Evolutionary conservation across 768 basidiomycete genomes (phyloP).

Genomic region (Paxillus involutus): DNA sequence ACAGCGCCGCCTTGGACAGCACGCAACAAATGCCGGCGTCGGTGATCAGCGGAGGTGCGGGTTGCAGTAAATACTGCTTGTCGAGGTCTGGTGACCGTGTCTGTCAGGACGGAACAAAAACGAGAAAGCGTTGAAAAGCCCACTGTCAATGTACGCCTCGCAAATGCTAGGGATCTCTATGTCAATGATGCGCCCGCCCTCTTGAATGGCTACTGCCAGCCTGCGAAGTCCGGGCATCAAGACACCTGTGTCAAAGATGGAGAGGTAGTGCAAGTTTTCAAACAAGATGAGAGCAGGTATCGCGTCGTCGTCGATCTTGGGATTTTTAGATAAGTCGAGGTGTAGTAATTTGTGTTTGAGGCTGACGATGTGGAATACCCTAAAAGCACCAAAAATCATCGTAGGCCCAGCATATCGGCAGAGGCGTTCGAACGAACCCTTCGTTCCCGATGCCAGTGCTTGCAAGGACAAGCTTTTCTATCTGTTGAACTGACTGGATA

Average conservation of each 20-base stretch:
- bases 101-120: background rate
- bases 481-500: conserved; percentile 53
- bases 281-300: conserved; percentile 54
- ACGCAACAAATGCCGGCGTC: conserved; percentile 39
- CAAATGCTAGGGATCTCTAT: conserved; percentile 56
- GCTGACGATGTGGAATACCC: conserved; percentile 56
- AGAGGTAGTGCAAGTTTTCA: conserved; percentile 46
- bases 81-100: conserved; percentile 38
- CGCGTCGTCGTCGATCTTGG: conserved; percentile 53
- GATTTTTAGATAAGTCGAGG: conserved; percentile 54
- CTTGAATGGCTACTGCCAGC: conserved; percentile 38
- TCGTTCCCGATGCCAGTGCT: conserved; percentile 61
- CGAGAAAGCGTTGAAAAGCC: conserved; percentile 12
- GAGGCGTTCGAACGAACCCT: conserved; percentile 41
- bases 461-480: conserved; percentile 46
- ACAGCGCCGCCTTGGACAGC: conserved; percentile 48
- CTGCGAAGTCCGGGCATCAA: conserved; percentile 59
- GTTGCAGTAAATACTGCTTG: conserved; percentile 46
- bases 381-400: conserved; percentile 23
- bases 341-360: conserved; percentile 53
- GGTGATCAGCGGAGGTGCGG: conserved; percentile 48
- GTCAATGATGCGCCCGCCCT: conserved; percentile 42
- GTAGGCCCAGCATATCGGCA: background rate
- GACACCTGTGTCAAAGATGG: conserved; percentile 53
- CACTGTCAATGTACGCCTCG: conserved; percentile 55